Percentiles rank a stretch among this genome's conserved stretches.
These are phyloP conservation scores for Canavalia ensiformis DNA, from an alignment of 306 rosid species.

Conservation along the genomic window DNA sequence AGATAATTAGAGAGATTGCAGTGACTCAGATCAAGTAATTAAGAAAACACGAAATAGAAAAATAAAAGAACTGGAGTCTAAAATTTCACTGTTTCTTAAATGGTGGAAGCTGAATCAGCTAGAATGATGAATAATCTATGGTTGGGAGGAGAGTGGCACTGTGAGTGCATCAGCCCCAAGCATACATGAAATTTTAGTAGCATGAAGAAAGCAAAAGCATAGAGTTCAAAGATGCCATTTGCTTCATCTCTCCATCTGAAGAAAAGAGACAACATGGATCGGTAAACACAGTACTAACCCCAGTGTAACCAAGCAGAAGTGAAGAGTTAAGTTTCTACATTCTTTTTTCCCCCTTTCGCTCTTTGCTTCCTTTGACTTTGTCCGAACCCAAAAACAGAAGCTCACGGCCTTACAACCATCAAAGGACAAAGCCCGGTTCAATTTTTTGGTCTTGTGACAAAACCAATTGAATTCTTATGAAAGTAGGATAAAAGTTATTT, in stretches of 20 bases:
- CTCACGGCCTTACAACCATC: background rate
- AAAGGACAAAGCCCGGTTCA: background rate
- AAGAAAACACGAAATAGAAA: slow-evolving; percentile 10
- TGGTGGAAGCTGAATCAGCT: background rate
- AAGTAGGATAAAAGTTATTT: too few species aligned
- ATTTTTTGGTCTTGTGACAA: too few species aligned
- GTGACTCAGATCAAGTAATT: background rate
- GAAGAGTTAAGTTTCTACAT: background rate
- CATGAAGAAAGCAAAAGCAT: slow-evolving; percentile 28
- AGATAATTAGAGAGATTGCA: slow-evolving; percentile 10
- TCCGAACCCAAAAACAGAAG: slow-evolving; percentile 37
- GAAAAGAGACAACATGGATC: background rate
- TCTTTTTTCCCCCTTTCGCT: background rate
- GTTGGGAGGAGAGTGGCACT: too few species aligned
- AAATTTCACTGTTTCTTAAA: background rate
- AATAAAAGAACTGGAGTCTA: background rate
- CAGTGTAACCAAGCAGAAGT: slow-evolving; percentile 2
- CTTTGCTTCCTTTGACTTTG: background rate
- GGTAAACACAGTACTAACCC: slow-evolving; percentile 47
- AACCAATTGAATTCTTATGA: too few species aligned
- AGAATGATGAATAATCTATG: background rate
- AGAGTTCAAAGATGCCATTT: background rate
- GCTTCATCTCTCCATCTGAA: slow-evolving; percentile 32
- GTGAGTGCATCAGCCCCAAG: too few species aligned
- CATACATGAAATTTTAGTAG: background rate